phyloP scores from a whole-genome alignment of 257 asterid species.

The Ehretia macrophylla region DNA sequence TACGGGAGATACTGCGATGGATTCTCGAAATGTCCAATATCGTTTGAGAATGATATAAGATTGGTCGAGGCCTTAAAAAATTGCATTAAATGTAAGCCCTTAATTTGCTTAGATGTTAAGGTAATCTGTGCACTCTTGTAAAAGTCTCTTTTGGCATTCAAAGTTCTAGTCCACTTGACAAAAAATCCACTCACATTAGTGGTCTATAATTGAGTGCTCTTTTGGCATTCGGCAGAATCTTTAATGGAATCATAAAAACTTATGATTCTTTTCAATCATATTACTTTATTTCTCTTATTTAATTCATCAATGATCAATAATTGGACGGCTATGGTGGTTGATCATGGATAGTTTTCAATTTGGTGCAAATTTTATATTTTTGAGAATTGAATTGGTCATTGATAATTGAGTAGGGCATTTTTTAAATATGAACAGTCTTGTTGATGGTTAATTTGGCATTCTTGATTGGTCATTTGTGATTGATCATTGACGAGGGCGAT shows the following conservation, averaged over 20 bases:
- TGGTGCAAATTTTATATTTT: background rate
- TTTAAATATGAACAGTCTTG: too few relatives aligned
- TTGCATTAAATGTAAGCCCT: background rate
- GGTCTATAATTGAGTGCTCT: slow-evolving; percentile 7
- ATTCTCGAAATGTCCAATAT: too few relatives aligned
- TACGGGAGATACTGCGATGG: too few relatives aligned
- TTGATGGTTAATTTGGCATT: background rate
- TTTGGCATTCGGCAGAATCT: slow-evolving; percentile 4
- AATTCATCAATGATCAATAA: background rate
- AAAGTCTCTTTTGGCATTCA: background rate
- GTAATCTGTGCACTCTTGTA: background rate
- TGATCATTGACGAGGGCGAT: background rate
- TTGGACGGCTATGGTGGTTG: background rate
- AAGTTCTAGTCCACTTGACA: background rate
- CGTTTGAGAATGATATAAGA: too few relatives aligned
- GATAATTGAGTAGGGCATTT: background rate
- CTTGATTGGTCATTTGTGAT: background rate
- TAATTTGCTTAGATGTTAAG: background rate
- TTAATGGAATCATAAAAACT: background rate
- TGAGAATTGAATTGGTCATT: background rate
- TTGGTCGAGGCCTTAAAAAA: too few relatives aligned
- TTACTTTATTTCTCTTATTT: background rate
- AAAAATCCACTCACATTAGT: slow-evolving; percentile 1
- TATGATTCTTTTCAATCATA: background rate
- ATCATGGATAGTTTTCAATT: background rate